Conservation (phyloP, 345 rosid genomes). For the Psidium guajava region DNA sequence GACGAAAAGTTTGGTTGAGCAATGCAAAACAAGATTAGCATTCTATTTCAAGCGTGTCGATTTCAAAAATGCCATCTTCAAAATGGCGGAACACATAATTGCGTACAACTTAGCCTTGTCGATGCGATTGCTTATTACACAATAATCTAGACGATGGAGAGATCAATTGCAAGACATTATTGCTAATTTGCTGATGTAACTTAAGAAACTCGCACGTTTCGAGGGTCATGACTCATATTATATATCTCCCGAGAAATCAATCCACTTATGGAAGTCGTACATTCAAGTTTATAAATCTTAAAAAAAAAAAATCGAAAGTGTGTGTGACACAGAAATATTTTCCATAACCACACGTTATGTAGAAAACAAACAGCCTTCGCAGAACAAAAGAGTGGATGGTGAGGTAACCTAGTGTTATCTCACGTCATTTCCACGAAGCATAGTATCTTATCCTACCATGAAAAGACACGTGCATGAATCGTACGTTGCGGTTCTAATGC, state of each 20-base stretch:
- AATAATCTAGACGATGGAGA: not conserved
- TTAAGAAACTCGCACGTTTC: not conserved
- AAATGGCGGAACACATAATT: not conserved
- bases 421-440: not conserved
- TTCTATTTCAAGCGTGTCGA: not conserved
- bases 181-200: not conserved
- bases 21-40: not conserved
- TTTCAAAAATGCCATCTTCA: not conserved
- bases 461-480: not conserved
- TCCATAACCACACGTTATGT: not conserved
- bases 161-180: not conserved
- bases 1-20: accelerated
- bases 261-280: not conserved
- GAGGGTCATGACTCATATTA: not conserved
- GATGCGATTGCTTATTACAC: not conserved
- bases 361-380: not conserved
- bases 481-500: not conserved
- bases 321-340: not conserved
- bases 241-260: not conserved
- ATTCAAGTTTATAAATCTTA: not conserved
- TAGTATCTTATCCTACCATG: not conserved
- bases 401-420: not conserved
- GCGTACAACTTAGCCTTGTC: not conserved
- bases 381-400: not conserved
- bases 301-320: not conserved